Base-by-base conservation (phyloP, 2,329 filamentous ascomycete species). In the Penicillium thymicola region DNA sequence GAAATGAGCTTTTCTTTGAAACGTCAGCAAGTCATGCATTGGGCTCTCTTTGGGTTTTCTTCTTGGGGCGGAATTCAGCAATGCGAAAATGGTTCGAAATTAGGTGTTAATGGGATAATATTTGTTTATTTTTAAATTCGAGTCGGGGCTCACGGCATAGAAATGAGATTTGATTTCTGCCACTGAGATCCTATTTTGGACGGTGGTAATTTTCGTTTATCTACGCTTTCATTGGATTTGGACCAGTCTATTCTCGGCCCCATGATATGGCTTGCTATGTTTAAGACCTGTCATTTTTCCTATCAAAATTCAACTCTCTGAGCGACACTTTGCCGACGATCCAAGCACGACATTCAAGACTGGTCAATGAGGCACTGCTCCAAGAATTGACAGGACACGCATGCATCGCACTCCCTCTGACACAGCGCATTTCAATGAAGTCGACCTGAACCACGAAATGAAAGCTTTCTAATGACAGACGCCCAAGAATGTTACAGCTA, bases 61-160 rank as follows among this genome's bases (percentile, higher is more conserved):
- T 54, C 46, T 38, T 44, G 42, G 58, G 27, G 46, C 32, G 54
- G 54, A 55, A 43, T 54, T 42, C 30, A 42, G 47, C 21, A 41
- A 52, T 52, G 44, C 55, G 43, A 62, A 54, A 58, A 58, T 52
- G 53, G 42, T 42, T 55, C 32, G 42, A 34, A 23, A 23, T 13
- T 18, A 38, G 50, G 49, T 21, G 86, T 62, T 87, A 90, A 69
- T 64, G 72, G 6, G 88, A 88, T 69, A 77, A 90, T 55, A 83
- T 89, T 55, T 68, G 70, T 4, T 66, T 81, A 32, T 69, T 79
- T 18, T 32, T 71, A 72, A 21, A 56, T 65, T 65, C 54, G 28
- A 50, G 45, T 49, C 11, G 51, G 48, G 49, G 28, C 41, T 48
- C 21, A 38, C 28, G 45, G 43, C 53, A 58, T 65, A 64, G 60